A percentile compares a stretch with the other conserved stretches of the same genome.
Conservation (phyloP, 202 grass and related monocot species). For the Zoysia matrella region DNA sequence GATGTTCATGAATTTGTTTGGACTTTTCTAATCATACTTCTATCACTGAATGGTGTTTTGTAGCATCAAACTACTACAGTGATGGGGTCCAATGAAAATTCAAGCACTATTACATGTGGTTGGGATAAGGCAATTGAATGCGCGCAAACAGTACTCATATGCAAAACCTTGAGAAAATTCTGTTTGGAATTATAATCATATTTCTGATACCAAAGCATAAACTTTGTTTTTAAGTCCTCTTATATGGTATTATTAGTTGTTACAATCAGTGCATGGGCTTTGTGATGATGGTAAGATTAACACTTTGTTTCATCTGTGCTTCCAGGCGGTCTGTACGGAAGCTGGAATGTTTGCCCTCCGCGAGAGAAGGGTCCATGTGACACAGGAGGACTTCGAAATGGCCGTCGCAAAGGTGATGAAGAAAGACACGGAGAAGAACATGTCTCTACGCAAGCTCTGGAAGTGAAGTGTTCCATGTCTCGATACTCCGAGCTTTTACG, state of each 20-base stretch:
- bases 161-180: neutral
- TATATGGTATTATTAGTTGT: too few species aligned
- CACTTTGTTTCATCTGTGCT: neutral
- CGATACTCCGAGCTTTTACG: neutral
- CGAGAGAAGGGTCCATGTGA: constrained; percentile 91
- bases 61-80: neutral
- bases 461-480: constrained; percentile 45
- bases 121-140: neutral
- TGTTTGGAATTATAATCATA: neutral
- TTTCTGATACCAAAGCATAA: neutral
- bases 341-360: constrained; percentile 96
- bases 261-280: neutral
- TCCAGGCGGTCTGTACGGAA: constrained; percentile 86
- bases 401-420: constrained; percentile 97
- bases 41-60: neutral
- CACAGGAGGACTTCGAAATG: constrained; percentile 96
- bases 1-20: neutral
- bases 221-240: too few species aligned
- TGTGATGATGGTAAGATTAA: neutral
- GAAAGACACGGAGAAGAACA: constrained; percentile 96
- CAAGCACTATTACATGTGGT: neutral
- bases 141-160: neutral
- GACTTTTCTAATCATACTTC: neutral
- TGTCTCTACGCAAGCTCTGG: constrained; percentile 92
- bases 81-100: neutral